These are phyloP conservation scores for Magnolia sinica DNA, from an alignment of 164 flowering plant species.

Conservation along the genomic window DNA sequence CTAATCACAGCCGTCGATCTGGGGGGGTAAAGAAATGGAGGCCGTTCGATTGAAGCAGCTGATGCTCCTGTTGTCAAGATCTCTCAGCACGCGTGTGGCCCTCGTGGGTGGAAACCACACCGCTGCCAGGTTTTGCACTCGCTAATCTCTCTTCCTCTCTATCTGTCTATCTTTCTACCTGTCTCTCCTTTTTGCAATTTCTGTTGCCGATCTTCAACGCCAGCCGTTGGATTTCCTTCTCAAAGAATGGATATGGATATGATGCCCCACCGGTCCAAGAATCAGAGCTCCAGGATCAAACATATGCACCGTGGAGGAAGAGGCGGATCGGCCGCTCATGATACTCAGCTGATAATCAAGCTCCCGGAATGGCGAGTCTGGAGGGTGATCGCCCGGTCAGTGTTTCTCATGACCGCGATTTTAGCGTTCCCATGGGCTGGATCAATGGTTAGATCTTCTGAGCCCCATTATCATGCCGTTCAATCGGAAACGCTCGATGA, in stretches of 20 bases:
- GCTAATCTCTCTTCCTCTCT: slow-evolving; percentile 36
- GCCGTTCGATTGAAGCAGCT: slow-evolving; percentile 47
- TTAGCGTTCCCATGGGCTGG: slow-evolving; percentile 40
- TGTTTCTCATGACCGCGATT: slow-evolving; percentile 45
- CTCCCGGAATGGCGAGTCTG: slow-evolving; percentile 34
- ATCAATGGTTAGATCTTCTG: slow-evolving; percentile 2
- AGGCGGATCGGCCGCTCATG: neutral
- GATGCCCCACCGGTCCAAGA: neutral
- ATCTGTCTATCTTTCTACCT: neutral
- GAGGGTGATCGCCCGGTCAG: slow-evolving; percentile 42
- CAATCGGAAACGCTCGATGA: slow-evolving; percentile 2
- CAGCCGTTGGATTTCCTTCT: neutral
- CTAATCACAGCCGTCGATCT: slow-evolving; percentile 3
- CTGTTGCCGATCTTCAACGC: neutral
- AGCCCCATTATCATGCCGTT: neutral
- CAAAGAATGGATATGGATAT: neutral
- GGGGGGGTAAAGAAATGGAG: slow-evolving; percentile 46
- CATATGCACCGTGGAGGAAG: neutral
- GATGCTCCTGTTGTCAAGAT: slow-evolving; percentile 50
- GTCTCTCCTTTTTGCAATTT: neutral
- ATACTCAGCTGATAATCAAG: slow-evolving; percentile 32
- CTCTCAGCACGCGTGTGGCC: slow-evolving; percentile 49
- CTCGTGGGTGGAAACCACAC: slow-evolving; percentile 99
- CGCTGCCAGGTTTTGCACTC: slow-evolving; percentile 85
- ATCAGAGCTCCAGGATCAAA: slow-evolving; percentile 4